A percentile compares a stretch with the other conserved stretches of the same genome.
Evolutionary conservation across 805 yeast species (phyloP).

Genomic region (Sporopachydermia quercuum): DNA sequence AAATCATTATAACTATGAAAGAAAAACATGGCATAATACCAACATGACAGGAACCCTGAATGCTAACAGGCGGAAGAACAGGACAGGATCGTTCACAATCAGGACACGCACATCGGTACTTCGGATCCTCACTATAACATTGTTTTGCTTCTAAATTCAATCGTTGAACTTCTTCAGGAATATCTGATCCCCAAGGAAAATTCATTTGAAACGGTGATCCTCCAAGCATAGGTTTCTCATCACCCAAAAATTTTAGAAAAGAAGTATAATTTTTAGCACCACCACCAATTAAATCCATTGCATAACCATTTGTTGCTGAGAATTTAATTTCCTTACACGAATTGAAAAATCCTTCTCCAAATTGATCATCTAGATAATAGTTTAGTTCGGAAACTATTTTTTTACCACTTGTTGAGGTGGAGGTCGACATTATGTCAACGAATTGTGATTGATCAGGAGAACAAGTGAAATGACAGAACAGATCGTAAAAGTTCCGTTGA

Average conservation of each 20-base stretch:
- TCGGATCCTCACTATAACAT: slow-evolving; percentile 44
- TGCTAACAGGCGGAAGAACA: slow-evolving; percentile 30
- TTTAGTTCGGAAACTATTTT: slow-evolving; percentile 60
- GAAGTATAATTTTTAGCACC: slow-evolving; percentile 66
- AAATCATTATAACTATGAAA: slow-evolving; percentile 38
- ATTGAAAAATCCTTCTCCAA: slow-evolving; percentile 56
- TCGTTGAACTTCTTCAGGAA: slow-evolving; percentile 19
- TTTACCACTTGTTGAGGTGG: slow-evolving; percentile 32
- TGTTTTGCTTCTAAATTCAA: slow-evolving; percentile 15
- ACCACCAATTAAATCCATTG: slow-evolving; percentile 97
- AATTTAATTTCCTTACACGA: slow-evolving; percentile 85
- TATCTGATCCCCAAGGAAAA: slow-evolving; percentile 33
- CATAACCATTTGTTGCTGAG: slow-evolving; percentile 88
- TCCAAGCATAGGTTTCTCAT: slow-evolving; percentile 83
- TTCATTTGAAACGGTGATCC: slow-evolving; percentile 95
- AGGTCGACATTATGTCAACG: slow-evolving; percentile 47
- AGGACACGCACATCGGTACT: slow-evolving; percentile 73
- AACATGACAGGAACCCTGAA: slow-evolving; percentile 32
- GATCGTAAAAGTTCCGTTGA: slow-evolving; percentile 62
- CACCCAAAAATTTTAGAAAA: slow-evolving; percentile 82
- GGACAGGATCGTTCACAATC: slow-evolving; percentile 85
- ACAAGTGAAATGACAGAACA: slow-evolving; percentile 80
- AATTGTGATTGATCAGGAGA: slow-evolving; percentile 71
- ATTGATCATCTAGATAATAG: slow-evolving; percentile 38
- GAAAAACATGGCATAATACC: slow-evolving; percentile 64